These are phyloP conservation scores for Chaetomiaceae sp. DNA, from an alignment of 2,329 filamentous ascomycete species.

Conservation along the genomic window DNA sequence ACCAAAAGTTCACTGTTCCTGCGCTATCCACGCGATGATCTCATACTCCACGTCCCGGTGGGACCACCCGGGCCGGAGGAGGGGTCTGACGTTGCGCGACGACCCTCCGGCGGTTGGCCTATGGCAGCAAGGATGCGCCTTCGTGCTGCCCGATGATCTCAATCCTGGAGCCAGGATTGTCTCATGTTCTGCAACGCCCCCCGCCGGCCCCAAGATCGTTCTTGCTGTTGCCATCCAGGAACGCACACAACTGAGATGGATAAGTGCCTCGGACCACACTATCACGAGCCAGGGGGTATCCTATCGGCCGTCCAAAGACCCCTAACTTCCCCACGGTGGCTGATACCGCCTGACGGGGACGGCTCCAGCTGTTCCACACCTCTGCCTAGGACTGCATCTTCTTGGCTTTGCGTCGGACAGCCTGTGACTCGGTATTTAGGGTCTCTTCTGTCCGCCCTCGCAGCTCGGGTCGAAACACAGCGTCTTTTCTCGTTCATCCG, in stretches of 20 bases:
- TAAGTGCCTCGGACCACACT: constrained; percentile 1
- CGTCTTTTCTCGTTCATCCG: not conserved
- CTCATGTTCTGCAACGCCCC: constrained; percentile 4
- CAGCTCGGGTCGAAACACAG: not conserved
- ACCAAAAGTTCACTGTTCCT: not conserved
- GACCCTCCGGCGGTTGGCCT: not conserved
- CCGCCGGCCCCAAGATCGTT: constrained; percentile 5
- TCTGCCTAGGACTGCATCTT: not conserved
- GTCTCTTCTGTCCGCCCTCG: not conserved
- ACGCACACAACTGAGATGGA: not conserved
- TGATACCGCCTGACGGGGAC: constrained; percentile 1
- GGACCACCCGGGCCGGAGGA: constrained; percentile 2
- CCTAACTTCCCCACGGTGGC: constrained; percentile 9
- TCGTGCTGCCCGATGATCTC: constrained; percentile 8
- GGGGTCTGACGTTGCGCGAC: constrained; percentile 2
- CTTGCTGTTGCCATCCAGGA: constrained; percentile 7
- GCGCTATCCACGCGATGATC: constrained; percentile 10
- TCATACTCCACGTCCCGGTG: constrained; percentile 12
- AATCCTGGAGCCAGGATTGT: constrained; percentile 10
- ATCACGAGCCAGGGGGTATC: not conserved
- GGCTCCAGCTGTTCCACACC: constrained; percentile 10
- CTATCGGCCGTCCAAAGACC: not conserved
- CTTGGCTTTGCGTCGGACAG: not conserved
- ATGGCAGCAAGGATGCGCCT: not conserved
- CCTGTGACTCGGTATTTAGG: constrained; percentile 10